Evolutionary conservation across 192 early-diverging fungal genomes (phyloP).

Genomic region (Bifiguratus adelaidae): DNA sequence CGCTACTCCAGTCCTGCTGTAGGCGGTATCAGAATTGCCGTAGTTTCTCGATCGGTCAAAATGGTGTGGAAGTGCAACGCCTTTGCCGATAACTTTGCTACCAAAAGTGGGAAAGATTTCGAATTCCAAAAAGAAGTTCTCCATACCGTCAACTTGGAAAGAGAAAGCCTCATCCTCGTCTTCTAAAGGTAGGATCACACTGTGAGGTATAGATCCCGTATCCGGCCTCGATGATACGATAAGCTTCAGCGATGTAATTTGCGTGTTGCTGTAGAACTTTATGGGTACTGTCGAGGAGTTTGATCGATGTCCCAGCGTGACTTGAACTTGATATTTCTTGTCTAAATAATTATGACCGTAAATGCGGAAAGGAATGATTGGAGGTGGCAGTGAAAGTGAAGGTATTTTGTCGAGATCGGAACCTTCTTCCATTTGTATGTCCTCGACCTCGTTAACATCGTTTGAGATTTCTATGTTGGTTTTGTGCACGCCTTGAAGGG

Average conservation of each 20-base stretch:
- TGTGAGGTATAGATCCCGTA: conserved; percentile 79
- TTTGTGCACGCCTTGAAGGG: conserved; percentile 1
- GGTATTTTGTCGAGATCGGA: conserved; percentile 87
- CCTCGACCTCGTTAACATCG: neutral
- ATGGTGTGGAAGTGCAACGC: conserved; percentile 64
- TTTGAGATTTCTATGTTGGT: conserved; percentile 9
- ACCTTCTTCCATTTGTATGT: conserved; percentile 19
- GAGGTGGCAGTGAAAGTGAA: conserved; percentile 88
- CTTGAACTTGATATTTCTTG: conserved; percentile 77
- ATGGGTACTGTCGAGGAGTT: conserved; percentile 33
- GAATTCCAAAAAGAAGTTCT: conserved; percentile 84
- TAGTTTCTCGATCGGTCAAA: conserved; percentile 28
- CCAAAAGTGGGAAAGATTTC: conserved; percentile 97
- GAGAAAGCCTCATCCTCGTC: conserved; percentile 73
- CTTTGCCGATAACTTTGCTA: conserved; percentile 82
- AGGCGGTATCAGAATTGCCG: conserved; percentile 18
- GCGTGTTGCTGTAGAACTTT: conserved; percentile 45
- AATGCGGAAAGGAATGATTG: conserved; percentile 95
- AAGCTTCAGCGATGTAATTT: conserved; percentile 74
- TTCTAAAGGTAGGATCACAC: conserved; percentile 79
- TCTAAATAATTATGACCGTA: conserved; percentile 98
- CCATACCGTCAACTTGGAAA: conserved; percentile 70
- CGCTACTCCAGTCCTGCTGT: conserved; percentile 10
- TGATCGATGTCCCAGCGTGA: conserved; percentile 45
- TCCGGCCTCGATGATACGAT: conserved; percentile 85